Evolutionary conservation across 257 asterid species (phyloP).

Genomic region (Gardenia jasminoides): DNA sequence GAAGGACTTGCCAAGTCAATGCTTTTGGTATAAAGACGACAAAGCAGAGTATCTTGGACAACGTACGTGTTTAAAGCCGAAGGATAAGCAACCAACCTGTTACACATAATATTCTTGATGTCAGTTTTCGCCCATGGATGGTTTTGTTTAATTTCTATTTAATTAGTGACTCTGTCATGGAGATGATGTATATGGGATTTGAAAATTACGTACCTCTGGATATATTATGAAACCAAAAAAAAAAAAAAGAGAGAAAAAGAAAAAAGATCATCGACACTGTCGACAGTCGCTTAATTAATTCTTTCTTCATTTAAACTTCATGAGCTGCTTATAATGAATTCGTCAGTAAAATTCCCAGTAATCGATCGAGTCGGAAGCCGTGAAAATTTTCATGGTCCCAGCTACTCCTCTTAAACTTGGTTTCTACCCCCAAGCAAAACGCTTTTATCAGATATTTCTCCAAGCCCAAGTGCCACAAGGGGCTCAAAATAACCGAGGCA

Average conservation of each 20-base stretch:
- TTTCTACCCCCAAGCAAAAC: not conserved
- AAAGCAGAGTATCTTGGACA: constrained; percentile 2
- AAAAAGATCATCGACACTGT: not conserved
- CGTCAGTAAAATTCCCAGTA: too few relatives aligned
- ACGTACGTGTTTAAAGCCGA: not conserved
- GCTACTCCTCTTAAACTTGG: not conserved
- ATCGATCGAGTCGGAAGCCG: not conserved
- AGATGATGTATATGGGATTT: not conserved
- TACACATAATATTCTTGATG: not conserved
- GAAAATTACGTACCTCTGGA: not conserved
- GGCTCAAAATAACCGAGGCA: not conserved
- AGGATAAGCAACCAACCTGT: not conserved
- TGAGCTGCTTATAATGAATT: too few relatives aligned
- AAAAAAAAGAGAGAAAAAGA: too few relatives aligned
- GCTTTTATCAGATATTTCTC: not conserved
- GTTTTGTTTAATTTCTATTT: not conserved
- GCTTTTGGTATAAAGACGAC: not conserved
- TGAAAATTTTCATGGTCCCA: not conserved
- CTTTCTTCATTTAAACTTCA: too few relatives aligned
- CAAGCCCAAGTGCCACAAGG: too few relatives aligned
- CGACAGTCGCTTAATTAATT: not conserved
- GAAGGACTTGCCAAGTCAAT: too few relatives aligned
- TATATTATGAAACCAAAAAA: too few relatives aligned
- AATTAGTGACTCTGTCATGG: not conserved
- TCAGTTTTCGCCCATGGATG: not conserved